Percentiles rank a stretch among this genome's conserved stretches.
Conservation (phyloP, 371 early-diverging fungal genomes). For the Mortierella sp. region DNA sequence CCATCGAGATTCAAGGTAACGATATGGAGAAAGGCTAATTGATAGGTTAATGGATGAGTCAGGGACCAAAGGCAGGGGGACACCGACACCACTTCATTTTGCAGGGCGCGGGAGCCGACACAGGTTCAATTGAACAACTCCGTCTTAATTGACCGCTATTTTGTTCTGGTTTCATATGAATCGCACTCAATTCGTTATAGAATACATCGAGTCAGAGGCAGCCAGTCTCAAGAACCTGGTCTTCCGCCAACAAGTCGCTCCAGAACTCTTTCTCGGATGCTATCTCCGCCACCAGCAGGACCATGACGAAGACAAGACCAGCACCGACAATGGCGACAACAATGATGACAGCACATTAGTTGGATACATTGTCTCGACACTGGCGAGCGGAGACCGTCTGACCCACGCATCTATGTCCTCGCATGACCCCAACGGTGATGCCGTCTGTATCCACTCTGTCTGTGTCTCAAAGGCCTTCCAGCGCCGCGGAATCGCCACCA, state of each 20-base stretch:
- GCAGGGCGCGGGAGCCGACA: too few relatives aligned
- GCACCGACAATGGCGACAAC: neutral
- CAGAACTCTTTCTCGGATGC: conserved; percentile 72
- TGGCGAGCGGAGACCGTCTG: conserved; percentile 59
- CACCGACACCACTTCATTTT: neutral
- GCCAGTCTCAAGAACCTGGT: conserved; percentile 69
- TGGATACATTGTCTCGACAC: conserved; percentile 74
- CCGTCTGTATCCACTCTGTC: conserved; percentile 79
- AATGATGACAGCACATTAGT: conserved; percentile 49
- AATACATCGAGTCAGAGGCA: conserved; percentile 74
- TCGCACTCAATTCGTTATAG: conserved; percentile 18
- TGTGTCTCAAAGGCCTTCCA: conserved; percentile 67
- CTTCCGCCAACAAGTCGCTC: conserved; percentile 68
- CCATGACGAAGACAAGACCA: neutral
- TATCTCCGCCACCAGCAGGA: conserved; percentile 35
- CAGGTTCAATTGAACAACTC: neutral
- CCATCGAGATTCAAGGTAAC: conserved; percentile 19
- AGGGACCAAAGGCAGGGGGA: neutral
- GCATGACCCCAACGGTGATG: conserved; percentile 73
- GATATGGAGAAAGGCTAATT: neutral
- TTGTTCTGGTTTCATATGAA: conserved; percentile 6
- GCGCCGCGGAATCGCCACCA: conserved; percentile 70
- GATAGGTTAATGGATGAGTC: neutral
- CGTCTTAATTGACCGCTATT: neutral
- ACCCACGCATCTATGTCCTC: conserved; percentile 76